A percentile compares a stretch with the other conserved stretches of the same genome.
Conservation (phyloP, 805 yeast genomes). For the Ogataea angusta region DNA sequence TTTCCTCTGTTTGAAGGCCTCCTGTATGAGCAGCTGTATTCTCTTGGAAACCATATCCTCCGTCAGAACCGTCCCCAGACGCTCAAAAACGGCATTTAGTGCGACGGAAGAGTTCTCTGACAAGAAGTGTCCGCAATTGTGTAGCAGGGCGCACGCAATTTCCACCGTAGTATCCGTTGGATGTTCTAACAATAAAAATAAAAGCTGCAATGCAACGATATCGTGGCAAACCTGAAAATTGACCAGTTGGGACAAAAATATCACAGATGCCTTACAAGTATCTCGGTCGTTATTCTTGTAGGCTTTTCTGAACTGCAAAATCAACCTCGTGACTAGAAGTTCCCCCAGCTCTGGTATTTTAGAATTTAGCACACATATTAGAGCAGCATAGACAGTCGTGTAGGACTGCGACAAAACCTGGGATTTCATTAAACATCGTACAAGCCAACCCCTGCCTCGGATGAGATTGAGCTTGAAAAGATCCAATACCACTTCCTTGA, state of each 20-base stretch:
- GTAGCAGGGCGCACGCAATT: slow-evolving; percentile 48
- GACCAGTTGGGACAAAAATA: slow-evolving; percentile 59
- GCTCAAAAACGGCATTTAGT: slow-evolving; percentile 47
- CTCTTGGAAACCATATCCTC: slow-evolving; percentile 45
- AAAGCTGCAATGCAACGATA: slow-evolving; percentile 48
- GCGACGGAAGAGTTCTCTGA: slow-evolving; percentile 34
- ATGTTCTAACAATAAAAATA: slow-evolving; percentile 42
- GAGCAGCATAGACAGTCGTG: slow-evolving; percentile 52
- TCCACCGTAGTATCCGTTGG: slow-evolving; percentile 55
- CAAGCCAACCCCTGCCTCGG: slow-evolving; percentile 60
- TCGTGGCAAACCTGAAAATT: slow-evolving; percentile 62
- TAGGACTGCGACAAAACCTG: slow-evolving; percentile 39
- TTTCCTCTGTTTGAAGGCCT: slow-evolving; percentile 48
- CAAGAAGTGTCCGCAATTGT: slow-evolving; percentile 51
- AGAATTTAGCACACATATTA: slow-evolving; percentile 59
- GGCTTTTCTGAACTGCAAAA: slow-evolving; percentile 55
- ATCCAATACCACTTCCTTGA: slow-evolving; percentile 45
- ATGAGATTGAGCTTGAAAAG: slow-evolving; percentile 56
- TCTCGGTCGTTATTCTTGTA: slow-evolving; percentile 45
- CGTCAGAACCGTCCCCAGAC: slow-evolving; percentile 57
- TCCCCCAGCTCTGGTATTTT: slow-evolving; percentile 69
- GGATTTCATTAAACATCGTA: slow-evolving; percentile 53
- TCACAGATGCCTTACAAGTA: slow-evolving; percentile 40
- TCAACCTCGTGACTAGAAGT: slow-evolving; percentile 48
- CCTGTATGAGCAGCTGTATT: slow-evolving; percentile 46